Conservation (phyloP, 306 rosid species). For the Geum urbanum region DNA sequence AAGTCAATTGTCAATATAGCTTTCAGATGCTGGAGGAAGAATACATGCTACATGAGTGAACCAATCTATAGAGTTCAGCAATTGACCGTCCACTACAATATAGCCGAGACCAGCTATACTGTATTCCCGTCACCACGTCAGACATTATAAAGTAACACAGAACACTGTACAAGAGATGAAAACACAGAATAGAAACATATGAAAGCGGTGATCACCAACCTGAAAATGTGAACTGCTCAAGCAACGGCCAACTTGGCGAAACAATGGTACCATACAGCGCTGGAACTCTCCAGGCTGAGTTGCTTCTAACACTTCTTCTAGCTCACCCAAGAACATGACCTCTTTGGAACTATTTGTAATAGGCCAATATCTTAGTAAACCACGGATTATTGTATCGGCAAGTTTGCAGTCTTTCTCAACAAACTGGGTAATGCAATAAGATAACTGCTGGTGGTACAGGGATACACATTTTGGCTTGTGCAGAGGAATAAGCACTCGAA, state of each 20-base stretch:
- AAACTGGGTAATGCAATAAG: constrained; percentile 89
- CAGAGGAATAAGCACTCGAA: constrained; percentile 90
- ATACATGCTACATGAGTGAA: background rate
- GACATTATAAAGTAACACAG: constrained; percentile 11
- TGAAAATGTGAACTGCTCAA: constrained; percentile 96
- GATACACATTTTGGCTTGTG: constrained; percentile 93
- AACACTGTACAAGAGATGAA: constrained; percentile 9
- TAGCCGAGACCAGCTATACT: background rate
- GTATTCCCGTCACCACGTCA: background rate
- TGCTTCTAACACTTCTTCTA: constrained; percentile 95
- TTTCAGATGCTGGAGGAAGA: background rate
- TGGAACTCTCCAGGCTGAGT: constrained; percentile 94
- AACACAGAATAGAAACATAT: constrained; percentile 17
- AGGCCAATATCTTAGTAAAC: constrained; percentile 94
- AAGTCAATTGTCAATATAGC: too few relatives aligned
- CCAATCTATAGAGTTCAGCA: background rate
- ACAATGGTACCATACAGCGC: constrained; percentile 81
- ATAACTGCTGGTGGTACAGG: constrained; percentile 91
- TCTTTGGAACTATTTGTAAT: constrained; percentile 94
- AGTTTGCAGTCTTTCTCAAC: constrained; percentile 98
- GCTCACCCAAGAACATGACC: constrained; percentile 96
- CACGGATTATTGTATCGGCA: constrained; percentile 89
- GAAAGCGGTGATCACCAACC: constrained; percentile 46
- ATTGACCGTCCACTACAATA: background rate
- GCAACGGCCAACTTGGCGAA: constrained; percentile 75